Percentiles rank a stretch among this genome's conserved stretches.
Evolutionary conservation across 805 yeast genomes (phyloP).

Genomic region (Cyberlindnera meyerae): DNA sequence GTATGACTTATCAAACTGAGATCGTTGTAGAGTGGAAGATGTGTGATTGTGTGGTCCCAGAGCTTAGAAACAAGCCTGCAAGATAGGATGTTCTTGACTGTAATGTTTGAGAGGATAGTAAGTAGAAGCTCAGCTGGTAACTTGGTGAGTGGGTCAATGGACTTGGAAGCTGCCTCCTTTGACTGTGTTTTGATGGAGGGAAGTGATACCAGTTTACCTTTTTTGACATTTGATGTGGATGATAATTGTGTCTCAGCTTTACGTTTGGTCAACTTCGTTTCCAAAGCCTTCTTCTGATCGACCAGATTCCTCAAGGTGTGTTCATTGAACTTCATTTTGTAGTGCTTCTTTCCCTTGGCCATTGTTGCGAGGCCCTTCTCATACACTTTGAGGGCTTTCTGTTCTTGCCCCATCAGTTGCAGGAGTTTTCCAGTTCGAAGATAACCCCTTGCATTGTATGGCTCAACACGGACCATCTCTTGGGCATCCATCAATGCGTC

Average conservation of each 20-base stretch:
- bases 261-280: not conserved
- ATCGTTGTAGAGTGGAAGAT: slow-evolving; percentile 15
- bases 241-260: not conserved
- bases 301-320: slow-evolving; percentile 9
- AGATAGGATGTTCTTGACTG: slow-evolving; percentile 6
- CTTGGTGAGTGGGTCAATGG: slow-evolving; percentile 5
- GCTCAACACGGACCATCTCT: slow-evolving; percentile 18
- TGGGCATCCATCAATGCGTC: slow-evolving; percentile 20
- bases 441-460: slow-evolving; percentile 24
- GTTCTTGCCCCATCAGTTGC: slow-evolving; percentile 3
- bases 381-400: slow-evolving; percentile 9
- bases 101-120: slow-evolving; percentile 1
- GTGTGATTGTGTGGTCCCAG: slow-evolving; percentile 16
- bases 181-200: slow-evolving; percentile 1
- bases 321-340: slow-evolving; percentile 13
- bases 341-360: slow-evolving; percentile 10
- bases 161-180: not conserved
- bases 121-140: slow-evolving; percentile 13
- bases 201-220: slow-evolving; percentile 7
- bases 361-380: slow-evolving; percentile 12
- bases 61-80: slow-evolving; percentile 12
- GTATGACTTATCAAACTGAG: slow-evolving; percentile 11
- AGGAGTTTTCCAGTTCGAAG: slow-evolving; percentile 17
- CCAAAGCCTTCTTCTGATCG: slow-evolving; percentile 4
- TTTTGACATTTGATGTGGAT: slow-evolving; percentile 1